Conservation (phyloP, 306 rosid species). For the Dicorynia guianensis region DNA sequence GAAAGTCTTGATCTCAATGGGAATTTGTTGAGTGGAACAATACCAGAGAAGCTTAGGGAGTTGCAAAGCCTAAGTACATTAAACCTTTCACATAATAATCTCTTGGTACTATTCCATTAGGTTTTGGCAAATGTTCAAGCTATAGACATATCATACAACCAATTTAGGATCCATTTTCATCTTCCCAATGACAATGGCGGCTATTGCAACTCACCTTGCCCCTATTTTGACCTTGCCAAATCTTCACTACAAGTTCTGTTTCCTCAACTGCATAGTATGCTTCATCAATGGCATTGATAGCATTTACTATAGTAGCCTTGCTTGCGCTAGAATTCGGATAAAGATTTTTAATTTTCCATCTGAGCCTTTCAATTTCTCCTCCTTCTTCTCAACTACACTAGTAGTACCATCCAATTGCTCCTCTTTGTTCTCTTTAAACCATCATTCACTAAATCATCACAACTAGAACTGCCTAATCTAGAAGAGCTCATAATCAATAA, state of each 20-base stretch:
- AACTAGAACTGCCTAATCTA: background rate
- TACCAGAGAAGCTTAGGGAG: no score
- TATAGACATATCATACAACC: no score
- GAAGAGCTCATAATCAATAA: background rate
- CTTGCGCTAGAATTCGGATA: background rate
- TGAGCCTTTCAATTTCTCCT: background rate
- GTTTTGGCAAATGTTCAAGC: no score
- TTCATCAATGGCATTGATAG: background rate
- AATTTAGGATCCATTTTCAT: no score
- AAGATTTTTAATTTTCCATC: constrained; percentile 29
- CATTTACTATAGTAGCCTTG: background rate
- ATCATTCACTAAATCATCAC: background rate
- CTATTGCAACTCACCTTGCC: no score
- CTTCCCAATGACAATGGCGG: no score
- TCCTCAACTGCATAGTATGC: background rate
- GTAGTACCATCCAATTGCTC: background rate
- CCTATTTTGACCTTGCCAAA: no score
- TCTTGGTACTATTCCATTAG: no score
- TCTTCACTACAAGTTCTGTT: constrained; percentile 7
- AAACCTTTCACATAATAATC: no score
- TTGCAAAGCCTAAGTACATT: no score
- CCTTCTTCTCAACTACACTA: background rate
- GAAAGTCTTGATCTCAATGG: no score
- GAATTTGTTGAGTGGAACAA: no score
- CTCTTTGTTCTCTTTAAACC: background rate